Percentiles rank a stretch among this genome's conserved stretches.
These are phyloP conservation scores for Mimosa bimucronata DNA, from an alignment of 306 rosid species.

Conservation along the genomic window DNA sequence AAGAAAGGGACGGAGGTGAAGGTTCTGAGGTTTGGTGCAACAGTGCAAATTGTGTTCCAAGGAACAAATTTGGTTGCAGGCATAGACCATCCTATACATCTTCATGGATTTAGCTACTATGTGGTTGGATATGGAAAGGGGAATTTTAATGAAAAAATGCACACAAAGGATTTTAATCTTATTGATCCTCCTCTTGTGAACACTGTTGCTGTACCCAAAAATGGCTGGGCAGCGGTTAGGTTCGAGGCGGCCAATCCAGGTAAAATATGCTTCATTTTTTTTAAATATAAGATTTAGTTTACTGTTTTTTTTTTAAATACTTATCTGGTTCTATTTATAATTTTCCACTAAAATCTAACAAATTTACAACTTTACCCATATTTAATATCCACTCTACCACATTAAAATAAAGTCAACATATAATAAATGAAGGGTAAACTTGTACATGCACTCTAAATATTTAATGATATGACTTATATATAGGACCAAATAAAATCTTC, in stretches of 20 bases:
- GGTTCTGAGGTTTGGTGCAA: conserved; percentile 44
- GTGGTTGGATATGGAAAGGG: conserved; percentile 65
- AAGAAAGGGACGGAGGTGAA: conserved; percentile 53
- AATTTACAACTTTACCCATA: too few species aligned
- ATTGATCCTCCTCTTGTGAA: conserved; percentile 57
- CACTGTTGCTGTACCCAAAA: conserved; percentile 54
- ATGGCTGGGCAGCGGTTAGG: conserved; percentile 60
- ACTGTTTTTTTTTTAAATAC: too few species aligned
- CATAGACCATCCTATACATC: conserved; percentile 66
- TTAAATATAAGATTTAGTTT: too few species aligned
- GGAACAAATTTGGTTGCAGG: conserved; percentile 53
- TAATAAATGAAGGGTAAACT: too few species aligned
- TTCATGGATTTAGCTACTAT: conserved; percentile 60
- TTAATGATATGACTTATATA: too few species aligned
- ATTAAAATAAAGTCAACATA: too few species aligned
- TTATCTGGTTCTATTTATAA: too few species aligned
- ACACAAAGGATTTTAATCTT: conserved; percentile 52
- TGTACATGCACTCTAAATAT: too few species aligned
- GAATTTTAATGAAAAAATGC: conserved; percentile 53
- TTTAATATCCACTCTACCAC: too few species aligned
- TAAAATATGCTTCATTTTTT: neutral
- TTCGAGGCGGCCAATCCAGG: conserved; percentile 31
- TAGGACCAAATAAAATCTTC: too few species aligned
- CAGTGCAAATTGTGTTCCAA: conserved; percentile 52
- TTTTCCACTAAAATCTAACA: too few species aligned